Conservation (phyloP, 1,284 basidiomycete species). For the Papiliotrema fonsecae region DNA sequence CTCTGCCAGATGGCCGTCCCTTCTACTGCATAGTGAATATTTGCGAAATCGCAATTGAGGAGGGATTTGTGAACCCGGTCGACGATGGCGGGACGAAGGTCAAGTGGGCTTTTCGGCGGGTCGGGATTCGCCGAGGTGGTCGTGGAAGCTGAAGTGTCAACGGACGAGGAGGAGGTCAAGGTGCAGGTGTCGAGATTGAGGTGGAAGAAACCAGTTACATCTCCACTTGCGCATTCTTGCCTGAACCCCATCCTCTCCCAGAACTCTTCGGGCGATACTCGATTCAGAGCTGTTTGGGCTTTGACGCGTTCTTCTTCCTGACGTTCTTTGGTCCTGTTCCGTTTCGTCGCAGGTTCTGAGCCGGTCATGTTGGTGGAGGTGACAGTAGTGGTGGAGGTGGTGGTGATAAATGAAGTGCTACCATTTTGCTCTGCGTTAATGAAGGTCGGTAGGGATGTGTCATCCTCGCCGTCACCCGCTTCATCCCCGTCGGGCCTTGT, state of each 20-base stretch:
- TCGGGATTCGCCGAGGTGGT: not conserved
- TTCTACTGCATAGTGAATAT: constrained; percentile 58
- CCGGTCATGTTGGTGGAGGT: no score
- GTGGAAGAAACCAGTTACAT: constrained; percentile 83
- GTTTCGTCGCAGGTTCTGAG: no score
- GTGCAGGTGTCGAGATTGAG: no score
- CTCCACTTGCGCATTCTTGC: constrained; percentile 80
- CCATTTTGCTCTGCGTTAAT: no score
- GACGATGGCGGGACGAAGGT: constrained; percentile 60
- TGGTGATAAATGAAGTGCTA: no score
- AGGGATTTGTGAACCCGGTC: constrained; percentile 65
- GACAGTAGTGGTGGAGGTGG: no score
- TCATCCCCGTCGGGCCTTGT: no score
- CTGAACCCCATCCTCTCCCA: constrained; percentile 93
- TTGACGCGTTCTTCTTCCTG: constrained; percentile 43
- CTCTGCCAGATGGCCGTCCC: constrained; percentile 66
- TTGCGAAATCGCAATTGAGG: constrained; percentile 73
- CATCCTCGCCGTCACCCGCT: no score
- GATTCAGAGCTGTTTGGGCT: constrained; percentile 46
- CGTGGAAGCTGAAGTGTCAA: not conserved
- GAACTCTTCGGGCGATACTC: constrained; percentile 62
- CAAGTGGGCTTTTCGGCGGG: not conserved
- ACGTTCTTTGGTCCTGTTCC: constrained; percentile 37
- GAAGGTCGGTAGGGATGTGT: no score
- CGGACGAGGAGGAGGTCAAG: constrained; percentile 1